Base-by-base conservation (phyloP, 2,329 filamentous ascomycete genomes). In the Colletotrichum karsti region DNA sequence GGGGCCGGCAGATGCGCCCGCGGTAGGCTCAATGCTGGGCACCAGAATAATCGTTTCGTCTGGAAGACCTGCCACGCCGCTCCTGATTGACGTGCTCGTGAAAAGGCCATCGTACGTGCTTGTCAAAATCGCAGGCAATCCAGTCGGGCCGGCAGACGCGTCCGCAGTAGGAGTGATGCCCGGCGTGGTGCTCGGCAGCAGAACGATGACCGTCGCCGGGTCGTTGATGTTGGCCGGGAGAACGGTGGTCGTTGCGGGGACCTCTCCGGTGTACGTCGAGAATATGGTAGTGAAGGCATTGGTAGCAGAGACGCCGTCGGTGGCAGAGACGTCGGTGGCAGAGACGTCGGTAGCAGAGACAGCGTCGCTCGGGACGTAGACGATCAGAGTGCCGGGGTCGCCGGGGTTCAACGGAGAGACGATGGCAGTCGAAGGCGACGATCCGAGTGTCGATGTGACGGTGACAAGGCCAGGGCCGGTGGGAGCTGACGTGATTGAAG, bases 331-430 rank as follows among this genome's bases (percentile, higher is more conserved):
- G 13, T 12, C 9, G n/a, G n/a, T n/a, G n/a, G n/a, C n/a, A n/a
- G n/a, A n/a, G n/a, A n/a, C n/a, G n/a, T n/a, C 60, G 2, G 59
- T 24, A 9, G 33, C 33, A 12, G 44, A 18, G 39, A 46, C 24
- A n/a, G n/a, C n/a, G 13, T 12, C 9, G 35, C 51, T 46, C 7
- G 64, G 64, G 7, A 67, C 60, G 26, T 51, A 39, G 13, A 64
- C 28, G n/a, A 67, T 51, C 18, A 58, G 35, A 10, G 64, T 67
- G 13, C 51, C 64, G 4, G 64, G 64, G 35, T 67, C 64, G 24
- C 64, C 64, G 6, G 64, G 64, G 37, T 57, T 64, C 5, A n/a
- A 51, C 7, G 64, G 64, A 2, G 64, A 67, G n/a, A 51, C 44
- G 20, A 67, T 46, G 15, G 26, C 59, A 13, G 64, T 67, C 10